phyloP scores from a whole-genome alignment of 2,329 filamentous ascomycete genomes.

The Penicillium sp. region DNA sequence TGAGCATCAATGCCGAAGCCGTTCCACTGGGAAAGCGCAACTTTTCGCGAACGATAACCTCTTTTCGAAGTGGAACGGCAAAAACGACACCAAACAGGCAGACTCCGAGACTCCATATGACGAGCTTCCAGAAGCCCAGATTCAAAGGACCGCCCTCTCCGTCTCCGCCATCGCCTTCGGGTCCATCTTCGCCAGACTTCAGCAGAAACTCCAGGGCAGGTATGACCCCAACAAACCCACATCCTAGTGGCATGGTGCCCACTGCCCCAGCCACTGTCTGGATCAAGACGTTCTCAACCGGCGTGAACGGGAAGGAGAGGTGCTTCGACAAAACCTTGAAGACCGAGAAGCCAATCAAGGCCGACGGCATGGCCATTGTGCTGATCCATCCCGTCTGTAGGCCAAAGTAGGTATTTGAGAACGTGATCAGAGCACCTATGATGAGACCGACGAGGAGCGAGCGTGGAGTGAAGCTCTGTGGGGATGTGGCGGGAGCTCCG shows the following conservation, averaged over 20 bases:
- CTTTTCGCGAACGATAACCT: constrained; percentile 91
- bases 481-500: constrained; percentile 25
- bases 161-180: constrained; percentile 67
- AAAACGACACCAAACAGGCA: constrained; percentile 98
- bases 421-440: constrained; percentile 89
- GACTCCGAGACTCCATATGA: constrained; percentile 87
- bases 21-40: constrained; percentile 94
- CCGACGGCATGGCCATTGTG: constrained; percentile 96
- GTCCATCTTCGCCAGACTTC: constrained; percentile 73
- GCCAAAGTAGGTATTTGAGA: constrained; percentile 99
- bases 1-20: constrained; percentile 90
- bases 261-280: constrained; percentile 95
- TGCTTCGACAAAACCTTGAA: constrained; percentile 78
- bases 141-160: constrained; percentile 78
- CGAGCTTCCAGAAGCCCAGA: constrained; percentile 72
- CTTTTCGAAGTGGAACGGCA: constrained; percentile 82
- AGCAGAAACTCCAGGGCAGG: constrained; percentile 89
- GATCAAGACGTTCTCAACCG: constrained; percentile 94
- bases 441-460: constrained; percentile 76
- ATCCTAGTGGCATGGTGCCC: constrained; percentile 94
- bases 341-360: constrained; percentile 89
- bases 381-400: constrained; percentile 82
- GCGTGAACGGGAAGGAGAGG: constrained; percentile 79
- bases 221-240: constrained; percentile 92
- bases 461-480: constrained; percentile 76